Evolutionary conservation across 768 basidiomycete species (phyloP).

Genomic region (Agaricus subrufescens): DNA sequence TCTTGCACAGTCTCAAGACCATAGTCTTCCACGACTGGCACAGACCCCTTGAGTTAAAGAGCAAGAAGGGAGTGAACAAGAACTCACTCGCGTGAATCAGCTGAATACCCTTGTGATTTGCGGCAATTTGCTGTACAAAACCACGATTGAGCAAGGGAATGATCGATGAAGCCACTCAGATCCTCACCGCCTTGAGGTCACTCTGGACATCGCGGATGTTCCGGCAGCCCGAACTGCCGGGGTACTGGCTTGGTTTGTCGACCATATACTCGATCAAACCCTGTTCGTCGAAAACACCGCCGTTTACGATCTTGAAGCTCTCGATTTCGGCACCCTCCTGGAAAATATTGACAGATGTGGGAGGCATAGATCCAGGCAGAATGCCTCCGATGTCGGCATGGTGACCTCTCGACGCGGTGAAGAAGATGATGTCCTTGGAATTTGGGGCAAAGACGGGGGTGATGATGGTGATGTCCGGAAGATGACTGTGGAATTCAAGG

Average conservation of each 20-base stretch:
- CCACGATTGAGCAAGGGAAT: background rate
- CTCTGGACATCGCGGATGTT: conserved; percentile 89
- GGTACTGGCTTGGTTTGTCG: conserved; percentile 74
- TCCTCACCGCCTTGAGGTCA: conserved; percentile 80
- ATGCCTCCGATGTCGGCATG: conserved; percentile 95
- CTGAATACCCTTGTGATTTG: conserved; percentile 89
- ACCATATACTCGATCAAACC: conserved; percentile 79
- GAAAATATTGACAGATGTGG: conserved; percentile 84
- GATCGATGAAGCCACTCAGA: background rate
- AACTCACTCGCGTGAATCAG: conserved; percentile 72
- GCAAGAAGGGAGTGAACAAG: conserved; percentile 3
- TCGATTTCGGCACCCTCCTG: conserved; percentile 92
- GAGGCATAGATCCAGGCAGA: conserved; percentile 92
- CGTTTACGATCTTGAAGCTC: conserved; percentile 87
- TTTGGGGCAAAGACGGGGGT: conserved; percentile 80
- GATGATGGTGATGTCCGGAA: conserved; percentile 86
- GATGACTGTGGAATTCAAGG: conserved; percentile 26
- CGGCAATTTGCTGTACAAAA: conserved; percentile 75
- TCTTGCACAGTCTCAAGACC: conserved; percentile 82
- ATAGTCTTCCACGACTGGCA: conserved; percentile 80
- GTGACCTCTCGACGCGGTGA: conserved; percentile 90
- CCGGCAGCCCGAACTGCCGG: conserved; percentile 83
- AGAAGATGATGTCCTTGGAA: conserved; percentile 77
- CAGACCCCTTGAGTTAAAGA: conserved; percentile 6
- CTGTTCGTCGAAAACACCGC: conserved; percentile 73